Evolutionary conservation across 139 green algal genomes (phyloP).

Genomic region (Haematococcus lacustris): DNA sequence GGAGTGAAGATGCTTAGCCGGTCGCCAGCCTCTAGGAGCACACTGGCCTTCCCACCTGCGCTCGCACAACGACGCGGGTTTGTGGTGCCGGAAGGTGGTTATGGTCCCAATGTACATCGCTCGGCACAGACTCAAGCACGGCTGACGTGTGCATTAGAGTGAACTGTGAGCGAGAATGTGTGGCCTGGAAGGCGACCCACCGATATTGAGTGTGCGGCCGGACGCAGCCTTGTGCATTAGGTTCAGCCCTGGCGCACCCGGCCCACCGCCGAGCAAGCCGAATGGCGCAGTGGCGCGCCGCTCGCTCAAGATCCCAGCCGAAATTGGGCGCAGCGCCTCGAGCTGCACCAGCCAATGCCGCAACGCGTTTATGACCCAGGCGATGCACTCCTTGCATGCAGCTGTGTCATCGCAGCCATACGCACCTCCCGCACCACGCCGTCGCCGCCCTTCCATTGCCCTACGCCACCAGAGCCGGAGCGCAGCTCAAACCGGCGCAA

Average conservation of each 20-base stretch:
- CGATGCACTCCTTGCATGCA: not conserved
- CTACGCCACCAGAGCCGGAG: conserved; percentile 68
- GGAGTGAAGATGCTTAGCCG: conserved; percentile 64
- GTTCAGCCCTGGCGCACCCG: conserved; percentile 64
- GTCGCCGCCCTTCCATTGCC: conserved; percentile 73
- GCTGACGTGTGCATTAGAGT: not conserved
- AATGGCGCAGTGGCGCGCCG: conserved; percentile 60
- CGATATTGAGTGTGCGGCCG: conserved; percentile 62
- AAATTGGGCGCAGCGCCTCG: conserved; percentile 80
- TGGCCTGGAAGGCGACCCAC: conserved; percentile 8
- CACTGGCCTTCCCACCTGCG: conserved; percentile 63
- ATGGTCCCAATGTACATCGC: not conserved
- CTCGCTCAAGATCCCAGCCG: conserved; percentile 81
- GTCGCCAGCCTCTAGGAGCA: conserved; percentile 55
- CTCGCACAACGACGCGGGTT: not conserved
- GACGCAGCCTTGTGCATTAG: conserved; percentile 43
- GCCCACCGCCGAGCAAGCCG: conserved; percentile 67
- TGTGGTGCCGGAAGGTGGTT: not conserved
- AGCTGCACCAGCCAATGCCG: conserved; percentile 40
- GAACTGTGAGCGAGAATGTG: not conserved
- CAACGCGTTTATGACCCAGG: not conserved
- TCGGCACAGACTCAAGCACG: not conserved
- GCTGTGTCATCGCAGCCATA: not conserved
- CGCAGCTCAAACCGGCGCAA: conserved; percentile 79
- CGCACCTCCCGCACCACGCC: conserved; percentile 78